Percentiles rank a stretch among this genome's conserved stretches.
Conservation (phyloP, 1,284 basidiomycete species). For the Coniferiporia weirii region DNA sequence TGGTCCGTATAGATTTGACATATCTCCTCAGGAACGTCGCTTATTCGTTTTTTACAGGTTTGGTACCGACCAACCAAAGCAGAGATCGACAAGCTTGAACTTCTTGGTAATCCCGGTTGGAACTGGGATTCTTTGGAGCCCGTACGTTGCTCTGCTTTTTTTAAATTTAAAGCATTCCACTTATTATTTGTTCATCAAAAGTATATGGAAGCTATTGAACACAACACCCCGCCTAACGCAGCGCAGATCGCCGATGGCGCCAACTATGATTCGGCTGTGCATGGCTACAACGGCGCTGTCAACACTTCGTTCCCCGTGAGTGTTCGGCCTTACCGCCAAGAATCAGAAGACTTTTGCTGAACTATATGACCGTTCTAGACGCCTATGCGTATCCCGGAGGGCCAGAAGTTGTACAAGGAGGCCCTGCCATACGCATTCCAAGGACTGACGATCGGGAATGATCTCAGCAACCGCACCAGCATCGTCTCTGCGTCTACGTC, state of each 20-base stretch:
- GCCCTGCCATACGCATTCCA: constrained; percentile 21
- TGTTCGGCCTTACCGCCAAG: neutral
- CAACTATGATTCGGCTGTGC: constrained; percentile 18
- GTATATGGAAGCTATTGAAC: constrained; percentile 13
- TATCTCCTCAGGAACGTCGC: too few relatives aligned
- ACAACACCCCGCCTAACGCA: constrained; percentile 19
- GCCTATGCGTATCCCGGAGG: constrained; percentile 23
- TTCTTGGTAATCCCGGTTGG: constrained; percentile 21
- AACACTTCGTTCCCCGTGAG: constrained; percentile 23
- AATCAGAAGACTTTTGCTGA: neutral
- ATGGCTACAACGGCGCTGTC: constrained; percentile 22
- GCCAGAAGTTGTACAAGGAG: constrained; percentile 23
- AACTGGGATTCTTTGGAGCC: constrained; percentile 20
- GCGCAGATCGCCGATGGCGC: constrained; percentile 23
- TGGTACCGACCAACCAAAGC: constrained; percentile 17
- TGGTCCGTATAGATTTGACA: neutral
- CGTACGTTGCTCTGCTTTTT: neutral
- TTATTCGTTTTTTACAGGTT: neutral
- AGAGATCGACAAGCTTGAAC: constrained; percentile 18
- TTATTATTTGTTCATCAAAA: neutral
- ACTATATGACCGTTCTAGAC: neutral
- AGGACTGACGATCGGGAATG: constrained; percentile 19
- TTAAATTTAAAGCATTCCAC: neutral
- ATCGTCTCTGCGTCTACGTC: constrained; percentile 22
- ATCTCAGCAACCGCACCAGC: constrained; percentile 21